These are phyloP conservation scores for Mycena galopus DNA, from an alignment of 768 basidiomycete species.

Conservation along the genomic window DNA sequence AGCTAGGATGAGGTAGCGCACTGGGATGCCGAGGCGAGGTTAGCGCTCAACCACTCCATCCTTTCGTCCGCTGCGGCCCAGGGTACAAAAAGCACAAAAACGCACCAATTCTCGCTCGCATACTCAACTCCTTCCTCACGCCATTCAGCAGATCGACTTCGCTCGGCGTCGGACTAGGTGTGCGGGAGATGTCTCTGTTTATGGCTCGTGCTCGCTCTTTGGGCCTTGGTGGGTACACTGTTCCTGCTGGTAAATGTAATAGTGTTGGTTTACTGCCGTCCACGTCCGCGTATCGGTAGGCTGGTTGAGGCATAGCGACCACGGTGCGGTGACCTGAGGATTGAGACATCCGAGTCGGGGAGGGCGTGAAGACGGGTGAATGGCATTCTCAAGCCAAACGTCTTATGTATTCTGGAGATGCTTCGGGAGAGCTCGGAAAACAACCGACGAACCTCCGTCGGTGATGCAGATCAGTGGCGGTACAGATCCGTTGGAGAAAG, in stretches of 20 bases:
- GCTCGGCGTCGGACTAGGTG: slow-evolving; percentile 40
- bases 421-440: too few relatives aligned
- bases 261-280: background rate
- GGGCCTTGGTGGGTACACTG: background rate
- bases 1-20: slow-evolving; percentile 26
- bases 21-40: background rate
- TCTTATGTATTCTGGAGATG: too few relatives aligned
- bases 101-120: slow-evolving; percentile 1
- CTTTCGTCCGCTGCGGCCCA: background rate
- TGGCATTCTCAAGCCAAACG: too few relatives aligned
- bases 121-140: background rate
- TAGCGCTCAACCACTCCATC: background rate
- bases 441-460: too few relatives aligned
- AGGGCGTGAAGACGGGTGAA: background rate
- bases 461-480: background rate
- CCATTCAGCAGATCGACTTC: slow-evolving; percentile 35
- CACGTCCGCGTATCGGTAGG: background rate
- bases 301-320: background rate
- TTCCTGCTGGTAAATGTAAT: background rate
- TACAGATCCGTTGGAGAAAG: background rate
- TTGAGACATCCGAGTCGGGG: too few relatives aligned
- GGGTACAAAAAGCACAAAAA: background rate
- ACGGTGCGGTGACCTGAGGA: background rate
- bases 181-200: slow-evolving; percentile 14
- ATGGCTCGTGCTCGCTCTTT: background rate